phyloP scores from a whole-genome alignment of 2,329 filamentous ascomycete genomes.

The Botrytis fragariae region DNA sequence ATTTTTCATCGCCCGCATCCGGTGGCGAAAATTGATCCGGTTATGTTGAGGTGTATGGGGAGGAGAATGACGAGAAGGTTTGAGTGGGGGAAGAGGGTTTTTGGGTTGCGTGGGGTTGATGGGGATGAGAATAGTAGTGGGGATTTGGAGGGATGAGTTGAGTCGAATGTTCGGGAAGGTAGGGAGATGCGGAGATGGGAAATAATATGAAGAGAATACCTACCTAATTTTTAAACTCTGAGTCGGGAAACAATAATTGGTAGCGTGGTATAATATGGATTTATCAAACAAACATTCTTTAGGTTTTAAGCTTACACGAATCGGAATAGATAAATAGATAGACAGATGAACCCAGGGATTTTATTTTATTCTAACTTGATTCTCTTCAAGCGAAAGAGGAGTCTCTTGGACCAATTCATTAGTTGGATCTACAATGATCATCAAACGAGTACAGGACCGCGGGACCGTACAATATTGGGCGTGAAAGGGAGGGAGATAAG shows the following conservation, averaged over 20 bases:
- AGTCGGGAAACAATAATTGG: not conserved
- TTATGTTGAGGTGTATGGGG: constrained; percentile 13
- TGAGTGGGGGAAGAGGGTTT: constrained; percentile 15
- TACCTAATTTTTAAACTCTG: not conserved
- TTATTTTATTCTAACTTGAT: no score
- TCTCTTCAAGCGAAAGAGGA: no score
- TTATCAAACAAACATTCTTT: fast-evolving
- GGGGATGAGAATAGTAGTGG: not conserved
- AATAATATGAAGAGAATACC: not conserved
- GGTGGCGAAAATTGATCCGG: constrained; percentile 19
- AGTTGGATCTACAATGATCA: no score
- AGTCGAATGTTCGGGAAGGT: no score
- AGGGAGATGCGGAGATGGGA: not conserved
- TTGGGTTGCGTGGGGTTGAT: not conserved
- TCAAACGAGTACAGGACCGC: no score
- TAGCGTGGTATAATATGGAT: not conserved
- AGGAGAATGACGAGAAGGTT: constrained; percentile 26
- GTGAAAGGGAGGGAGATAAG: no score
- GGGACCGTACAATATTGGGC: no score
- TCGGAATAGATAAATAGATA: no score
- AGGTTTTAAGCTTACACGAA: no score
- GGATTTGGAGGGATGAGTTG: not conserved
- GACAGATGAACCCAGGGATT: no score
- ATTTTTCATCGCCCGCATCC: constrained; percentile 26
- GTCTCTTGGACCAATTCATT: no score